Evolutionary conservation across 1,284 basidiomycete genomes (phyloP).

Genomic region (Ustilago lituana): DNA sequence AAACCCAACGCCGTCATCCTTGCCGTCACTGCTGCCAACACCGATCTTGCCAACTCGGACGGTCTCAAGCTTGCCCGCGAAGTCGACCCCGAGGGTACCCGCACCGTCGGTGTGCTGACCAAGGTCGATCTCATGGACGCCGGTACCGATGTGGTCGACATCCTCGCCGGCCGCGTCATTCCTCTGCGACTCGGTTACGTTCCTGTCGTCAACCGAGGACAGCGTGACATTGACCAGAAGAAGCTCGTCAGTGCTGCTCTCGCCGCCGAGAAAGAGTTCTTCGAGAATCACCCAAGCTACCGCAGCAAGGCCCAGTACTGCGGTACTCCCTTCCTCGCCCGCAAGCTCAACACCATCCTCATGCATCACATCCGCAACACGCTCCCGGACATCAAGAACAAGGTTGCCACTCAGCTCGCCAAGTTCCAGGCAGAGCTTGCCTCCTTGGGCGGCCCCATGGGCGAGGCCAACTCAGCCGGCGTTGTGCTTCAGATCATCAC

Average conservation of each 20-base stretch:
- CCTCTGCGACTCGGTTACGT: slow-evolving; percentile 98
- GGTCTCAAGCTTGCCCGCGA: slow-evolving; percentile 93
- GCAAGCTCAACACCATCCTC: slow-evolving; percentile 92
- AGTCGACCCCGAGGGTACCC: slow-evolving; percentile 92
- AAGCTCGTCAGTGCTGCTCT: slow-evolving; percentile 86
- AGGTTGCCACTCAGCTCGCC: slow-evolving; percentile 96
- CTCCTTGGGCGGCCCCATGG: slow-evolving; percentile 94
- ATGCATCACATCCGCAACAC: slow-evolving; percentile 99
- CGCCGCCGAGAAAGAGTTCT: slow-evolving; percentile 89
- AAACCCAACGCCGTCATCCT: slow-evolving; percentile 98
- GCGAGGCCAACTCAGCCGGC: slow-evolving; percentile 82
- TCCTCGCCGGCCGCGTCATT: slow-evolving; percentile 94
- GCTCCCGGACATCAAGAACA: slow-evolving; percentile 98
- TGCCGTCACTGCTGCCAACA: slow-evolving; percentile 94
- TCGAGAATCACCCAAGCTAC: slow-evolving; percentile 89
- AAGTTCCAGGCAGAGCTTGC: slow-evolving; percentile 98
- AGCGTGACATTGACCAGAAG: slow-evolving; percentile 93
- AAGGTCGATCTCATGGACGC: slow-evolving; percentile 99
- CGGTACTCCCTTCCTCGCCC: slow-evolving; percentile 92
- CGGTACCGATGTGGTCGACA: slow-evolving; percentile 95
- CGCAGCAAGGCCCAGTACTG: slow-evolving; percentile 96
- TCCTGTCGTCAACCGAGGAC: slow-evolving; percentile 94
- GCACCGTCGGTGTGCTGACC: slow-evolving; percentile 94
- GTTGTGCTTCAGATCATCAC: slow-evolving; percentile 84
- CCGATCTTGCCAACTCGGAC: slow-evolving; percentile 97